Conservation (phyloP, 345 rosid species). For the Lumnitzera littorea region DNA sequence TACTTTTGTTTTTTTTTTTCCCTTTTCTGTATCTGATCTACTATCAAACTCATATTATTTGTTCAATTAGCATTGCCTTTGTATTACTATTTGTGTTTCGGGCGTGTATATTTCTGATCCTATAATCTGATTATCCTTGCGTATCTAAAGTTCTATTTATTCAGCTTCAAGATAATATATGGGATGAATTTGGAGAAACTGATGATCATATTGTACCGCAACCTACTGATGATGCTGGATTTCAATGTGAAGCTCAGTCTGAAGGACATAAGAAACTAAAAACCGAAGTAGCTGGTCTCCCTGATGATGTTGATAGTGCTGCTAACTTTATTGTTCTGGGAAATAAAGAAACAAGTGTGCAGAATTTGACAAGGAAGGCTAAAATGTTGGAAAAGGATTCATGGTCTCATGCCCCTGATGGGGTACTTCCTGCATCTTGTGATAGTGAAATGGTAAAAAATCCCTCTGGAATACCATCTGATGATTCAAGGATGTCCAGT, state of each 20-base stretch:
- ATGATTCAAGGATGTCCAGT: slow-evolving; percentile 33
- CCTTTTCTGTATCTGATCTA: too few species aligned
- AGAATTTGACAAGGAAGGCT: slow-evolving; percentile 20
- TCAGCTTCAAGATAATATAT: slow-evolving; percentile 56
- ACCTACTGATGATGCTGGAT: slow-evolving; percentile 24
- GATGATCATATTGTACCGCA: slow-evolving; percentile 79
- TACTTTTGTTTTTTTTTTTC: too few species aligned
- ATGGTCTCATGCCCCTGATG: slow-evolving; percentile 41
- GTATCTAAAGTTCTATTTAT: slow-evolving; percentile 8
- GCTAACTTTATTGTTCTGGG: slow-evolving; percentile 22
- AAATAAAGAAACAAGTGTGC: slow-evolving; percentile 23
- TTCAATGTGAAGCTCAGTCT: slow-evolving; percentile 27
- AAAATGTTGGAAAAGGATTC: slow-evolving; percentile 50
- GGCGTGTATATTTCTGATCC: neutral
- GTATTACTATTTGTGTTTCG: neutral
- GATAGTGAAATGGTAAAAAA: slow-evolving; percentile 36
- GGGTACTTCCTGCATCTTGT: slow-evolving; percentile 26
- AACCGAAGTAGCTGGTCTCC: slow-evolving; percentile 31
- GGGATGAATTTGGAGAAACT: slow-evolving; percentile 40
- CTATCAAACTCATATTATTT: too few species aligned
- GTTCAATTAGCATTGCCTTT: too few species aligned
- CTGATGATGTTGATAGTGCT: slow-evolving; percentile 22
- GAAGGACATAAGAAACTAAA: slow-evolving; percentile 38
- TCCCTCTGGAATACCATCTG: slow-evolving; percentile 23
- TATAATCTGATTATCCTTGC: neutral